Evolutionary conservation across 108 stramenopile genomes (phyloP), one percentile per base, ranked within the genome.

Genomic region (Cyclotella baltica): DNA sequence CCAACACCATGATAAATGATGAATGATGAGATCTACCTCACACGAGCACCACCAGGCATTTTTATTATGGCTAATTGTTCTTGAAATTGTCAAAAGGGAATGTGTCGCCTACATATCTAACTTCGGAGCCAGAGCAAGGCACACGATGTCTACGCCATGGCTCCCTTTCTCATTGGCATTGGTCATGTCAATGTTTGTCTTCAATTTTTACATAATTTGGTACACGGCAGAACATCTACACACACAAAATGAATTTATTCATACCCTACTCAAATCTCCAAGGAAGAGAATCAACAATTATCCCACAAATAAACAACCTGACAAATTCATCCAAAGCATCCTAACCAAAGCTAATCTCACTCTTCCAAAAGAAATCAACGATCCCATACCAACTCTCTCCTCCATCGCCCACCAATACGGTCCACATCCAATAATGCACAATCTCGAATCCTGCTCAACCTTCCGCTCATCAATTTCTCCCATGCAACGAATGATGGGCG

Each of bases 401-500:
- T 29, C 56, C 23, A 57, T 70, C 8, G 11, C 37, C 23, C 27
- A 27, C 27, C 71, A 72, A 48, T 72, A 72, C 28, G 71, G 71
- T 6, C 59, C 58, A 20, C 58, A 62, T 30, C 71, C 71, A 15
- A 57, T 70, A 23, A 35, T 72, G 0, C 71, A 33, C 58, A 72
- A 72, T 47, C 68, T 90, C n/a, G 79, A 88, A 34, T 69, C 66
- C 16, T 88, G 85, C 58, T 37, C 53, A 9, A 53, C 31, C 8
- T 92, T 81, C 67, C 83, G 72, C 33, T 46, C 79, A 29, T 66
- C 43, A 2, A 69, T 85, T 1, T 78, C 83, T 23, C 59, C 64
- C 2, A 47, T 76, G 31, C 78, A 85, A 50, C 75, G 88, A 18
- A 86, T 87, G 81, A 69, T 90, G 38, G 92, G 87, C 33, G 56